Evolutionary conservation across 805 yeast species (phyloP), one percentile per base, ranked within the genome.

Genomic region (Tetrapisispora namnaoensis): DNA sequence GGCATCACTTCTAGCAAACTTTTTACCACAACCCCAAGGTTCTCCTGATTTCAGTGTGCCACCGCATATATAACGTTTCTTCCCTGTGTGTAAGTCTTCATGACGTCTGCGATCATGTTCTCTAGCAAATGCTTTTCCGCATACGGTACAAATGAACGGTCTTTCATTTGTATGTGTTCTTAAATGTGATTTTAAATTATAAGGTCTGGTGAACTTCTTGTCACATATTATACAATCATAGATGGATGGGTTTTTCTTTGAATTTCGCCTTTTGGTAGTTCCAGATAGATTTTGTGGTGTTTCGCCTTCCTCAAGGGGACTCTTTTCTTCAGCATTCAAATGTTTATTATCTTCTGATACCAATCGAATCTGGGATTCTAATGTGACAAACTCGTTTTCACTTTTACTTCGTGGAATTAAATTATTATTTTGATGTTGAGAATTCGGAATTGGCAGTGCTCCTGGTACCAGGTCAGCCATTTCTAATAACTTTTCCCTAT

Each of bases 121-220:
- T 51, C 93, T 68, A 6, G 90, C 90, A 71, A 86, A 86, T 0
- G 90, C 86, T 62, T 85, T 85, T 4, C 87, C 88, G 67, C 95
- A 86, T 3, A 77, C 73, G 14, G 75, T 70, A 65, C 95, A 86
- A 8, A 78, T 72, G 59, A 78, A 86, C 6, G 93, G 95, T 47
- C 89, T 69, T 59, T 86, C 95, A 60, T 84, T 84, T 0, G 95
- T 85, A 63, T 86, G 99, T 0, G 98, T 91, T 50, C 96, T 72
- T 60, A 86, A 70, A 67, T 91, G 99, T 0, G 96, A 86, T 56
- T 91, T 87, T 55, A 91, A 71, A 62, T 93, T 93, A 65, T 93
- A 93, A 0, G 96, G 96, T 48, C 98, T 70, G 1, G 98, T 91
- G 63, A 91, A 91, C 44, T 82, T 71, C 66, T 88, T 89, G 38